Evolutionary conservation across 768 basidiomycete species (phyloP), one percentile per base, ranked within the genome.

Genomic region (Tricholoma sp.): DNA sequence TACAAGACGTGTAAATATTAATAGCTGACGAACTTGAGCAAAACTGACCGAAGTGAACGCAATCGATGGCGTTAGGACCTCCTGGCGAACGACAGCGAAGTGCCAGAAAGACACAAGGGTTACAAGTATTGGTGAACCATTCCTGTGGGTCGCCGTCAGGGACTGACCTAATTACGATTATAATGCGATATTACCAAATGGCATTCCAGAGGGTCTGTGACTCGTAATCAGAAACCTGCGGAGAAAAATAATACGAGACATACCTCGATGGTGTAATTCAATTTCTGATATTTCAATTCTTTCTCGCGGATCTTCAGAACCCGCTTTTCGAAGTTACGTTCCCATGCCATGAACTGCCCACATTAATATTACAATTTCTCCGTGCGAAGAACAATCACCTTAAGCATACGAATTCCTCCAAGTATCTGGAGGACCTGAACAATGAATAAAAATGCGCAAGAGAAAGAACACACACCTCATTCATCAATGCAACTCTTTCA

Each of bases 261-360:
- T 49, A 86, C 84, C 74, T 96, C 94, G 52, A 96, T 89, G 43
- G 80, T 82, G 69, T 94, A 97, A 71, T 92, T 97, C 50, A 91
- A 69, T 63, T 83, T 85, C 66, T 95, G 93, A 70, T 84, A 93
- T 63, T 84, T 85, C 22, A 97, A 76, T 69, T 97, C 94, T 61
- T 84, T 86, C 43, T 84, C 84, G 21, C 94, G 82, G 58, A 96
- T 76, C 54, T 80, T 83, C 54, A 88, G 69, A 0, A 94, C 85
- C 9, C 79, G 79, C 21, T 78, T 77, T 71, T 96, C 94, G 63
- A 95, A 95, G 66, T 83, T 91, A 24, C 94, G 84, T 69, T 97
- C 94, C 94, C 80, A 82, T n/a, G 92, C 94, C 92, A 96, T 95
- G 72, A 95, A 97, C 85, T 88, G 63, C n/a, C 16, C 18, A 21